phyloP scores from a whole-genome alignment of 345 rosid genomes.

The Raphanus raphanistrum region DNA sequence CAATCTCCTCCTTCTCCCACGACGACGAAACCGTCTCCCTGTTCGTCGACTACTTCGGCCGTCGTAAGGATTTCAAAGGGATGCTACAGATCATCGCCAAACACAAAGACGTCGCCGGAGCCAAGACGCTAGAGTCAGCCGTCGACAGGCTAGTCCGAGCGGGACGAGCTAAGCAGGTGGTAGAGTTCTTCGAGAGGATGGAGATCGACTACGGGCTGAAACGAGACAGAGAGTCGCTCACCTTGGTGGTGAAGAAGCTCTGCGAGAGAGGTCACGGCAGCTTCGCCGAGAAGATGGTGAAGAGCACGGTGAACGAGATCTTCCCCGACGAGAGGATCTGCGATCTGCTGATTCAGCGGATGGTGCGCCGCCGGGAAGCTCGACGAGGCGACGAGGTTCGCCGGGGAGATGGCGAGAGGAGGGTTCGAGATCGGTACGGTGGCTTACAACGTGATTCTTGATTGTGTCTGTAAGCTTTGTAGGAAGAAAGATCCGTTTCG shows the following conservation, averaged over 20 bases:
- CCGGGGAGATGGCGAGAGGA: conserved; percentile 92
- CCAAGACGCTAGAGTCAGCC: conserved; percentile 51
- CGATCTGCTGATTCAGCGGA: conserved; percentile 82
- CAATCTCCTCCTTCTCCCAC: conserved; percentile 48
- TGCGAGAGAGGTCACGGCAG: conserved; percentile 70
- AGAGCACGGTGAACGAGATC: conserved; percentile 70
- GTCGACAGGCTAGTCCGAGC: conserved; percentile 79
- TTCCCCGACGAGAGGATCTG: conserved; percentile 84
- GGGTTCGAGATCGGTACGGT: conserved; percentile 77
- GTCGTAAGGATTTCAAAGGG: conserved; percentile 89
- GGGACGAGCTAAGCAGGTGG: conserved; percentile 65
- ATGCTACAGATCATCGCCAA: conserved; percentile 57
- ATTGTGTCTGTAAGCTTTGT: conserved; percentile 89
- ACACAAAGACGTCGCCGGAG: conserved; percentile 54
- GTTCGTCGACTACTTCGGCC: conserved; percentile 82
- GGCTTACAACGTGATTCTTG: conserved; percentile 74
- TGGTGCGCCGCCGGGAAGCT: conserved; percentile 88
- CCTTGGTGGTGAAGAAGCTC: conserved; percentile 62
- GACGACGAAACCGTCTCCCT: conserved; percentile 74
- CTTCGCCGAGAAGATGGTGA: conserved; percentile 87
- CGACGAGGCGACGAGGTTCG: conserved; percentile 85
- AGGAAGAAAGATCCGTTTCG: conserved; percentile 77
- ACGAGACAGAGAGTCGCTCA: conserved; percentile 64
- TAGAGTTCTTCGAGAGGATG: conserved; percentile 76
- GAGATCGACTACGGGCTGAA: conserved; percentile 73